phyloP scores from a whole-genome alignment of 345 rosid species.

The Aethionema arabicum region DNA sequence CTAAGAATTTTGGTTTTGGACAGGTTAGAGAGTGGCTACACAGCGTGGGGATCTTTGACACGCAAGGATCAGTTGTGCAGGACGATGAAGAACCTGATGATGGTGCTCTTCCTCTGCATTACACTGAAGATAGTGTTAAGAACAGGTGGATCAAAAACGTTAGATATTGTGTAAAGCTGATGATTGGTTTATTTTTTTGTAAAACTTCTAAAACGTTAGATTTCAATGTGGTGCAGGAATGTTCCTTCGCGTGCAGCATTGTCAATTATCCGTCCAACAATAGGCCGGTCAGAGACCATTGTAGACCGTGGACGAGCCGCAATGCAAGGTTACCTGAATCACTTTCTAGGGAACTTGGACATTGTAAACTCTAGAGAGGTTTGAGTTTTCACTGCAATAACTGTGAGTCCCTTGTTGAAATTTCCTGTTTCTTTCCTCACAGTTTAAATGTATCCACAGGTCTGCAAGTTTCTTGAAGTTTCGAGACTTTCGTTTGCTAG shows the following conservation, averaged over 20 bases:
- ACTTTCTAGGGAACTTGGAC: constrained; percentile 81
- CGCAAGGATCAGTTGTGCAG: constrained; percentile 55
- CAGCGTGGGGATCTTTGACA: constrained; percentile 81
- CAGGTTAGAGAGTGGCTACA: constrained; percentile 93
- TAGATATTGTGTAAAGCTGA: neutral
- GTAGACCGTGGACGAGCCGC: constrained; percentile 70
- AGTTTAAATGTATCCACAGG: constrained; percentile 44
- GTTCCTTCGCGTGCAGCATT: constrained; percentile 82
- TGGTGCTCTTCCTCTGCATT: constrained; percentile 66
- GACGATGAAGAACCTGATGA: constrained; percentile 94
- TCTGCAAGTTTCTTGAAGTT: constrained; percentile 89
- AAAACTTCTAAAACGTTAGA: constrained; percentile 2
- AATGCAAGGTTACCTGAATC: constrained; percentile 90
- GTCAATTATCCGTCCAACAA: constrained; percentile 63
- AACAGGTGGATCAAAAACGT: constrained; percentile 45
- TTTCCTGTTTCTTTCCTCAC: constrained; percentile 26
- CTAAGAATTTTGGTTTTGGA: constrained; percentile 5
- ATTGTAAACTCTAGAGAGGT: constrained; percentile 89
- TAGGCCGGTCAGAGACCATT: constrained; percentile 65
- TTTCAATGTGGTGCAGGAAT: constrained; percentile 43
- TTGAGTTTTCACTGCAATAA: constrained; percentile 12
- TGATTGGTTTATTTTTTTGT: neutral
- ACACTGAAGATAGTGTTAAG: constrained; percentile 61
- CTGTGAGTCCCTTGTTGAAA: neutral
- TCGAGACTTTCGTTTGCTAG: constrained; percentile 76